A percentile compares a stretch with the other conserved stretches of the same genome.
Conservation (phyloP, 2,329 filamentous ascomycete species). For the Cephalotrichum gorgonifer region DNA sequence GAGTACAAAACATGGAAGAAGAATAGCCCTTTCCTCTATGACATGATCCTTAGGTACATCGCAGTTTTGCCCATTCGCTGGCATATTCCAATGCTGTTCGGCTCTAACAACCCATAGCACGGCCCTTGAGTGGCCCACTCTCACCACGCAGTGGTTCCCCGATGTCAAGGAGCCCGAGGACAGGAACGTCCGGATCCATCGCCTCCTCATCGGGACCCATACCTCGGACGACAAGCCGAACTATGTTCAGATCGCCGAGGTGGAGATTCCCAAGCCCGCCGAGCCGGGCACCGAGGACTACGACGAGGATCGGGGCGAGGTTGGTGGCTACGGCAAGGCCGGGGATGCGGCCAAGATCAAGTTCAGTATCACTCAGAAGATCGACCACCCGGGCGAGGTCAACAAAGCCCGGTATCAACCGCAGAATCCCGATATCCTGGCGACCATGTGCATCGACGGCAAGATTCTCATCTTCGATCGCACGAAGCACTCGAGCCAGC, state of each 20-base stretch:
- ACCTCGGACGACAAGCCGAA: constrained; percentile 79
- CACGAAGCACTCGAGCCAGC: constrained; percentile 78
- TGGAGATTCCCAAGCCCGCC: constrained; percentile 77
- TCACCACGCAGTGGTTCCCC: constrained; percentile 97
- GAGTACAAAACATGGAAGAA: constrained; percentile 99
- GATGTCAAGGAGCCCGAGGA: constrained; percentile 82
- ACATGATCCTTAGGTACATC: constrained; percentile 84
- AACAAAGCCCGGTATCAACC: constrained; percentile 98
- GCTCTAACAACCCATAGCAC: constrained; percentile 41
- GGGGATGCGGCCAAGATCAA: constrained; percentile 62
- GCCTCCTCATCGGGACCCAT: constrained; percentile 87
- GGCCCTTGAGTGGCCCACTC: constrained; percentile 91
- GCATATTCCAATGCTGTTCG: background rate
- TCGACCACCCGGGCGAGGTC: constrained; percentile 91
- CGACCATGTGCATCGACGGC: constrained; percentile 81
- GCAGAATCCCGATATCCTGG: constrained; percentile 93
- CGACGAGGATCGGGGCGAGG: constrained; percentile 84
- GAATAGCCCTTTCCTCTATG: constrained; percentile 96
- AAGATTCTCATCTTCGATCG: constrained; percentile 90
- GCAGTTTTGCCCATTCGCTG: background rate
- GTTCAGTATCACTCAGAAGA: constrained; percentile 89
- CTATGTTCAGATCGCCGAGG: constrained; percentile 88
- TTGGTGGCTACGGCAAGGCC: constrained; percentile 82
- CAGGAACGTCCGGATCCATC: constrained; percentile 79
- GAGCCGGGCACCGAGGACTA: constrained; percentile 72